These are phyloP conservation scores for Alternaria dauci DNA, from an alignment of 2,329 filamentous ascomycete species.

Conservation along the genomic window DNA sequence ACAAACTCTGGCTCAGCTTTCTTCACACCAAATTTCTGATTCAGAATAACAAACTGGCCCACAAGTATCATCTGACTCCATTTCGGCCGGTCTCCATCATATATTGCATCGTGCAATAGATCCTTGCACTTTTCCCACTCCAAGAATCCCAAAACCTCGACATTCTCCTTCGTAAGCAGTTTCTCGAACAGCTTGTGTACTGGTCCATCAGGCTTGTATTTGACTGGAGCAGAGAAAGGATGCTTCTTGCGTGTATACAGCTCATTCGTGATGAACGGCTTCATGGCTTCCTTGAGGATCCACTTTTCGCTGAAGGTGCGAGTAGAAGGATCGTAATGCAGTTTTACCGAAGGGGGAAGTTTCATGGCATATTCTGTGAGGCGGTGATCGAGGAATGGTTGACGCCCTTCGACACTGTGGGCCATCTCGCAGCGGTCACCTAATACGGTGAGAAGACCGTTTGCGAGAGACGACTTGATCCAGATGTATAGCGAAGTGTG, in stretches of 20 bases:
- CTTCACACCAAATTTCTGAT: constrained; percentile 21
- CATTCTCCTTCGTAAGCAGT: constrained; percentile 40
- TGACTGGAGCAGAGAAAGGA: constrained; percentile 58
- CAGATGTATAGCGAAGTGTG: constrained; percentile 38
- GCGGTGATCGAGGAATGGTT: constrained; percentile 54
- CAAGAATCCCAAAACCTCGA: constrained; percentile 38
- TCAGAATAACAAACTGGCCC: constrained; percentile 26
- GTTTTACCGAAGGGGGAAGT: constrained; percentile 50
- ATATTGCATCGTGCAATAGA: constrained; percentile 22
- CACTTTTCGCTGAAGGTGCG: constrained; percentile 56
- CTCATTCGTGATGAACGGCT: constrained; percentile 62
- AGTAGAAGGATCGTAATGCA: constrained; percentile 40
- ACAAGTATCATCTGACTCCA: constrained; percentile 30
- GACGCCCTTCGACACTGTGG: constrained; percentile 52
- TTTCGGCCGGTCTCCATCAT: constrained; percentile 18
- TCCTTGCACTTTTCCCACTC: constrained; percentile 23
- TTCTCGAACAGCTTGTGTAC: constrained; percentile 50
- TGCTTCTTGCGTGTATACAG: constrained; percentile 61
- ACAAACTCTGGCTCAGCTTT: constrained; percentile 16
- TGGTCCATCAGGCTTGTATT: constrained; percentile 55
- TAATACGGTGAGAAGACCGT: constrained; percentile 53
- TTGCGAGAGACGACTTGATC: constrained; percentile 32
- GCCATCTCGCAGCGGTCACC: constrained; percentile 59
- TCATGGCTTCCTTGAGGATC: constrained; percentile 60
- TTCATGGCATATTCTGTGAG: constrained; percentile 52